Percentiles rank a stretch among this genome's conserved stretches.
phyloP scores from a whole-genome alignment of 2,329 filamentous ascomycete genomes.

The Aspergillus flavus region DNA sequence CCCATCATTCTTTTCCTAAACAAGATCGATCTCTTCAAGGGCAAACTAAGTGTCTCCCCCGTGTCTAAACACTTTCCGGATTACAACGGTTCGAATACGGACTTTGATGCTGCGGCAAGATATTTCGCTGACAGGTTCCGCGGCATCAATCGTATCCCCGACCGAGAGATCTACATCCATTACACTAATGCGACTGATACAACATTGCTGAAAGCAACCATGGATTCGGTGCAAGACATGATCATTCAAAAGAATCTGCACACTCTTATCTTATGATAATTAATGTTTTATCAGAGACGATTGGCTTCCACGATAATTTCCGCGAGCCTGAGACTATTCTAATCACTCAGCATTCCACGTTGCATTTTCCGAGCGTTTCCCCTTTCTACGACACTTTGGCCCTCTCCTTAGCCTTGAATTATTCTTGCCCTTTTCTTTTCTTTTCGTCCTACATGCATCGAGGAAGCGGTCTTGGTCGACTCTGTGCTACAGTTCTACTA shows the following conservation, averaged over 20 bases:
- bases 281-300: constrained; percentile 7
- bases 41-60: constrained; percentile 71
- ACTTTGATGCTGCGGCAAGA: constrained; percentile 74
- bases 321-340: constrained; percentile 22
- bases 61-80: constrained; percentile 78
- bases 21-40: constrained; percentile 84
- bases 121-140: constrained; percentile 83
- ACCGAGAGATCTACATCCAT: constrained; percentile 61
- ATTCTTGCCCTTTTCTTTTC: constrained; percentile 1
- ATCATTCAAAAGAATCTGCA: constrained; percentile 83
- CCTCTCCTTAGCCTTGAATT: constrained; percentile 13
- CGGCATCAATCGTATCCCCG: constrained; percentile 67
- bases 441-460: constrained; percentile 24
- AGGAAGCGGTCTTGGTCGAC: constrained; percentile 19
- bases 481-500: constrained; percentile 4
- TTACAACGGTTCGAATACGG: constrained; percentile 70
- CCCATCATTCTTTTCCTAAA: constrained; percentile 83
- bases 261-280: constrained; percentile 67
- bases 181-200: constrained; percentile 66
- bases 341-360: constrained; percentile 25
- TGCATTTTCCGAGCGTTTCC: constrained; percentile 31
- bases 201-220: constrained; percentile 81
- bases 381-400: constrained; percentile 10
- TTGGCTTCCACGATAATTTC: constrained; percentile 22
- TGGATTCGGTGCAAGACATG: constrained; percentile 85